Conservation (phyloP, 139 green algal genomes). For the Chlamydomonas sphaeroides region DNA sequence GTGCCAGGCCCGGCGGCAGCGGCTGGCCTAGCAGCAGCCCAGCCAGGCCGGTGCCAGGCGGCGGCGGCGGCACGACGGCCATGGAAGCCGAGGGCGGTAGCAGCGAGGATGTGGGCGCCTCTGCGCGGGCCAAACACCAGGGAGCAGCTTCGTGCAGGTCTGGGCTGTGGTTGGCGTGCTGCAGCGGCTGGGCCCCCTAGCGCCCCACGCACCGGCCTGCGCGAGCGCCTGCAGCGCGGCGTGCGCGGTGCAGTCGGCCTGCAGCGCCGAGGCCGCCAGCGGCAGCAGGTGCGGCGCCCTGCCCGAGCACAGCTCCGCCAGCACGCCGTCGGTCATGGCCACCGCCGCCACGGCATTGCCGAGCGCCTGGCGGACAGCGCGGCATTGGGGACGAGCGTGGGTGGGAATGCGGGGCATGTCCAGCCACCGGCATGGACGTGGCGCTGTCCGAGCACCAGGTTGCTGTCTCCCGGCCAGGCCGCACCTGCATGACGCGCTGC, state of each 20-base stretch:
- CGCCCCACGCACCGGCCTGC: not conserved
- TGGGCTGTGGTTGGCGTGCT: too few relatives aligned
- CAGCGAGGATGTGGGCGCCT: not conserved
- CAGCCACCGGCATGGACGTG: too few relatives aligned
- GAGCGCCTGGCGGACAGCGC: not conserved
- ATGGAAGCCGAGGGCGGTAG: not conserved
- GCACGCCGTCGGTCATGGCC: constrained; percentile 19
- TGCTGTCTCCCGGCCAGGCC: too few relatives aligned
- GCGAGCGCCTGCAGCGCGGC: constrained; percentile 8
- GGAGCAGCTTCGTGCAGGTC: too few relatives aligned
- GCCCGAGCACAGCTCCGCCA: constrained; percentile 4
- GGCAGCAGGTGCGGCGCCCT: constrained; percentile 32
- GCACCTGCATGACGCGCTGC: constrained; percentile 23
- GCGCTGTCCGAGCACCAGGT: too few relatives aligned
- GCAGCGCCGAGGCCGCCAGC: not conserved
- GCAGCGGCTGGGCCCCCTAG: too few relatives aligned
- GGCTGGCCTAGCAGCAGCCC: constrained; percentile 29
- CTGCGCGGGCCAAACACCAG: too few relatives aligned
- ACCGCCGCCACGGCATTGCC: constrained; percentile 23
- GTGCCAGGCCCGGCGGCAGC: constrained; percentile 12
- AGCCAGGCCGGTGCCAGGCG: constrained; percentile 3
- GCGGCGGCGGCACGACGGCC: not conserved
- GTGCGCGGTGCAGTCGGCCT: constrained; percentile 20
- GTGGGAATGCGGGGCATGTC: too few relatives aligned
- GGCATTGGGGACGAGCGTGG: too few relatives aligned